These are phyloP conservation scores for Hypsizygus marmoreus DNA, from an alignment of 768 basidiomycete species.

Conservation along the genomic window DNA sequence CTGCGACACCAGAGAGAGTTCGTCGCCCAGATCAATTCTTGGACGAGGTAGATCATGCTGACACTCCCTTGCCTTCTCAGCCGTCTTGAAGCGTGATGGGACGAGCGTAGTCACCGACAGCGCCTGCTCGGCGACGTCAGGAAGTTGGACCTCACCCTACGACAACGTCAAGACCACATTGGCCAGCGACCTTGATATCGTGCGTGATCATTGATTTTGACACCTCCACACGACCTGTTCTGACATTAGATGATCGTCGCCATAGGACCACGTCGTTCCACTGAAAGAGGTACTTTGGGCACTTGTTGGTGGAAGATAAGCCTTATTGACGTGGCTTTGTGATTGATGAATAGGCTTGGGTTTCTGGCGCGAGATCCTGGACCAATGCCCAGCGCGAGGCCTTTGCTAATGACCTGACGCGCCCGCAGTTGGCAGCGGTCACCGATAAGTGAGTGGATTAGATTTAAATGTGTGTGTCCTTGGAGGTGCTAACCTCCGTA, in stretches of 20 bases:
- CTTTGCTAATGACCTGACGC: conserved; percentile 56
- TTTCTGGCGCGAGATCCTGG: conserved; percentile 57
- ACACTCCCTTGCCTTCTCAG: conserved; percentile 21
- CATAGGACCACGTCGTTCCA: conserved; percentile 58
- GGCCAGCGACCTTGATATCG: conserved; percentile 53
- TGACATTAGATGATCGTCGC: not conserved
- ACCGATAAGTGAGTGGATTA: conserved; percentile 34
- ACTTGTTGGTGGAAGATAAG: not conserved
- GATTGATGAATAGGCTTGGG: conserved; percentile 42
- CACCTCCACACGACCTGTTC: not conserved
- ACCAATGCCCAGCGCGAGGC: conserved; percentile 49
- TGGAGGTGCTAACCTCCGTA: not conserved
- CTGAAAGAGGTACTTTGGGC: conserved; percentile 44
- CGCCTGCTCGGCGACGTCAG: conserved; percentile 46
- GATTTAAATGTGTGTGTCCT: too few species aligned
- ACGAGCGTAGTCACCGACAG: conserved; percentile 42
- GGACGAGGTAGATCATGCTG: not conserved
- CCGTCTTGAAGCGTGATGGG: conserved; percentile 47
- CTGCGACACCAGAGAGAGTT: conserved; percentile 56
- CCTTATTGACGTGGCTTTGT: not conserved
- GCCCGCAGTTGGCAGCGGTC: conserved; percentile 56
- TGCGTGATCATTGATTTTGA: conserved; percentile 21
- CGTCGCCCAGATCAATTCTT: conserved; percentile 17
- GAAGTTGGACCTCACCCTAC: conserved; percentile 54
- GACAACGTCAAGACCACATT: conserved; percentile 46